Base-by-base conservation (phyloP, 1,284 basidiomycete genomes). In the Peniophora sp. region DNA sequence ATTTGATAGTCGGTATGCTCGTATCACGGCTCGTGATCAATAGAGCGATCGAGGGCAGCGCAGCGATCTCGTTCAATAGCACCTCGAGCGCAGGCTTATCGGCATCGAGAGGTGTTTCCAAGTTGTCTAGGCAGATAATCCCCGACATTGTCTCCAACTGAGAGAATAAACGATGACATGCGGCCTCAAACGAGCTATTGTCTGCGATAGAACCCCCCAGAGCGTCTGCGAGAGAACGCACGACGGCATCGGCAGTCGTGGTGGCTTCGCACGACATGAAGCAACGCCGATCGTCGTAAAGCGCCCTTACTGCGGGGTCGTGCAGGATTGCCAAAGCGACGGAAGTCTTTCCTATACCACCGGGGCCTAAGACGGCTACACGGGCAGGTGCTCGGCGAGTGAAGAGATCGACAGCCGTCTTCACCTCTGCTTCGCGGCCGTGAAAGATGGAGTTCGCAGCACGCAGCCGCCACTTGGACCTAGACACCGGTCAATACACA, bases 311-410 rank as follows among this genome's bases (percentile, higher is more conserved):
- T 3, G 9, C 14, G 1, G 53, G 46, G 23, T 63, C 46, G 9
- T 64, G 53, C 34, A 68, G 54, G 2, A 63, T 58, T 5, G 61
- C 55, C 0, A 62, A 54, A 1, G 67, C 62, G 6, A 62, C 50
- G 0, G 64, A 59, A 0, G 68, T 70, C 51, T 70, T 70, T 0
- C 68, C 68, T 49, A 68, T 69, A 0, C 68, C 67, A 1, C 67
- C 66, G 2, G 60, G 53, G 3, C 68, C 68, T 12, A 62, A 53
- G 18, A 69, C 53, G 24, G 57, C 61, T 5, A 67, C 36, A 37
- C 54, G 53, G 14, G 41, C 18, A 14, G 27, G 24, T 10, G 5
- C 9, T 44, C 22, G 18, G 18, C 27, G 11, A 35, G 12, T 11
- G 24, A 55, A 37, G 6, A 24, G 23, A 14, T 36, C 15, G 10